Conservation (phyloP, 768 basidiomycete genomes). For the Trametes villosa region DNA sequence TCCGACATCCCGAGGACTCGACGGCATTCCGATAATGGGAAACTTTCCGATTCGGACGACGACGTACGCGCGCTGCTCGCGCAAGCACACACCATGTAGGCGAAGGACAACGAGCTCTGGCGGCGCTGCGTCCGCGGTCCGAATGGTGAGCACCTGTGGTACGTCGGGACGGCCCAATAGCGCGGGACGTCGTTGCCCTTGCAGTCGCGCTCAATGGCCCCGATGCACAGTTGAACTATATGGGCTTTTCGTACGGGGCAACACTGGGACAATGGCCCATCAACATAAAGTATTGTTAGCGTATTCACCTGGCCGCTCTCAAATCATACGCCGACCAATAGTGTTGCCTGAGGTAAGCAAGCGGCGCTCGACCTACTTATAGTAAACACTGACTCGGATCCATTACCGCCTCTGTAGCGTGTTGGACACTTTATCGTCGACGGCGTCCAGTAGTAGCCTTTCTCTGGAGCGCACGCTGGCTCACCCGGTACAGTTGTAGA, state of each 20-base stretch:
- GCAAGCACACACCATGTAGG: conserved; percentile 11
- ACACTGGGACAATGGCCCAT: conserved; percentile 7
- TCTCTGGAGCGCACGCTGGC: neutral
- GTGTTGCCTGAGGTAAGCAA: conserved; percentile 19
- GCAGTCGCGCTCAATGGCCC: conserved; percentile 15
- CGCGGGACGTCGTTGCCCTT: conserved; percentile 11
- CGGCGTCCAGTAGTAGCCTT: neutral
- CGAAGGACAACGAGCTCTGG: conserved; percentile 6
- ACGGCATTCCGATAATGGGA: conserved; percentile 4
- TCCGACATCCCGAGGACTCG: neutral
- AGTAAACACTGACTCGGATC: no score
- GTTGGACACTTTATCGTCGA: conserved; percentile 14
- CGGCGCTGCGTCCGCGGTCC: neutral
- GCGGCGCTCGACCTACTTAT: neutral
- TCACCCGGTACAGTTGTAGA: neutral
- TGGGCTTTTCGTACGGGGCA: conserved; percentile 10
- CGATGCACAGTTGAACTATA: conserved; percentile 5
- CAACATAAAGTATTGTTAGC: neutral
- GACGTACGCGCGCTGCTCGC: neutral
- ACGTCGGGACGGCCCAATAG: conserved; percentile 13
- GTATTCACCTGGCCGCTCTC: no score
- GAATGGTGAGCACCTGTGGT: conserved; percentile 1
- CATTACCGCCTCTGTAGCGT: neutral
- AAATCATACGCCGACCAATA: neutral
- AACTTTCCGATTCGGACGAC: conserved; percentile 8